Evolutionary conservation across 176 grass and related monocot species (phyloP).

Genomic region (Echinochloa phyllopogon): DNA sequence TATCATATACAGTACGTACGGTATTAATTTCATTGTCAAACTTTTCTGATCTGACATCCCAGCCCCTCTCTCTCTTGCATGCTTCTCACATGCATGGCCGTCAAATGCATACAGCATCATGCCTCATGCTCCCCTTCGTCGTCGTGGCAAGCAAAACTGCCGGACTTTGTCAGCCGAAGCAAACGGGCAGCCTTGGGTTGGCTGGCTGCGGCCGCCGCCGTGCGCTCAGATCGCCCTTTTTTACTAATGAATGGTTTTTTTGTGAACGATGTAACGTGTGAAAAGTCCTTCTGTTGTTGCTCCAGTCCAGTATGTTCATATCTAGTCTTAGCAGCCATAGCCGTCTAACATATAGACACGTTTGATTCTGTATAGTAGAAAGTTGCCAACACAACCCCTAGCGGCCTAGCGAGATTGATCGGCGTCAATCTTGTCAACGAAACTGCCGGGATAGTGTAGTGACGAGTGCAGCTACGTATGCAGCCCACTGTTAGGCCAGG

Average conservation of each 20-base stretch:
- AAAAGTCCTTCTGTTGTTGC: background rate
- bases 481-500: background rate
- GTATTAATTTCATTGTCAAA: too few relatives aligned
- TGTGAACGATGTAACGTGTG: background rate
- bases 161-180: too few relatives aligned
- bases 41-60: too few relatives aligned
- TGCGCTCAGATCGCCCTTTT: background rate
- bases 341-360: background rate
- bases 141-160: too few relatives aligned
- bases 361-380: background rate
- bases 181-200: too few relatives aligned
- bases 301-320: background rate
- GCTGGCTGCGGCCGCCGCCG: too few relatives aligned
- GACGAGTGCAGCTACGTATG: background rate
- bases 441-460: background rate
- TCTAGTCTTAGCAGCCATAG: background rate
- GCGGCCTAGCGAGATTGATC: background rate
- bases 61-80: background rate
- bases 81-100: background rate
- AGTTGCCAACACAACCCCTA: background rate
- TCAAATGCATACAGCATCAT: too few relatives aligned
- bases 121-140: too few relatives aligned
- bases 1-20: background rate
- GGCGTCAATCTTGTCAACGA: background rate
- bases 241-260: background rate